These are phyloP conservation scores for Colletotrichum orchidophilum DNA, from an alignment of 2,329 filamentous ascomycete species.

Conservation along the genomic window DNA sequence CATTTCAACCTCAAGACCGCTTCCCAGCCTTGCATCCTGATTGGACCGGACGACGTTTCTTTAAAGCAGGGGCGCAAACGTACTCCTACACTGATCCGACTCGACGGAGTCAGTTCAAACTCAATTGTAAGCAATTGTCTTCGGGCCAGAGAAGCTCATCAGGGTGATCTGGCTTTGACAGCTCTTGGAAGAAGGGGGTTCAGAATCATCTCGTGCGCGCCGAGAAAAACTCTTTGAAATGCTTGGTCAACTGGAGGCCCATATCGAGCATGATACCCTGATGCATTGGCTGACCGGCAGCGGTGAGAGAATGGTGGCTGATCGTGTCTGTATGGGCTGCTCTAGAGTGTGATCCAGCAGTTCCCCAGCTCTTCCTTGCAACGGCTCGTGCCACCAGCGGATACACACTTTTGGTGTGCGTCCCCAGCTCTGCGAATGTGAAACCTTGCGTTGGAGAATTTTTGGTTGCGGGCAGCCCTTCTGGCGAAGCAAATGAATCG, in stretches of 20 bases:
- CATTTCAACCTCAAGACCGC: background rate
- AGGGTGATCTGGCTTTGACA: conserved; percentile 8
- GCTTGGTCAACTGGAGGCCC: background rate
- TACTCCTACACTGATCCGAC: background rate
- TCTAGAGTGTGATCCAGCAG: background rate
- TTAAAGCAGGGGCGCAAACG: background rate
- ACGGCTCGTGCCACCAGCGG: background rate
- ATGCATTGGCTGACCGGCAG: background rate
- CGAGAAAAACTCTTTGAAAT: background rate
- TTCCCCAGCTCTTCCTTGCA: background rate
- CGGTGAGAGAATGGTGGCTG: background rate
- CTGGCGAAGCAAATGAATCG: background rate
- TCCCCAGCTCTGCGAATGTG: background rate
- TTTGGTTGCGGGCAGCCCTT: background rate
- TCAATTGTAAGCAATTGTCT: background rate
- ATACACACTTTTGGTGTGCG: background rate
- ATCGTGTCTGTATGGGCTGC: background rate
- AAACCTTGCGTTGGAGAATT: background rate
- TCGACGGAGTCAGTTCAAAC: background rate
- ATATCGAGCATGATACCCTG: background rate
- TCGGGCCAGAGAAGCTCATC: background rate
- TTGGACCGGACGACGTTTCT: conserved; percentile 13
- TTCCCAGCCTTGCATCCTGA: background rate
- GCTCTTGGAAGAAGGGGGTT: background rate
- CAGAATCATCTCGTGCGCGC: background rate